Base-by-base conservation (phyloP, 352 stramenopile genomes). In the Pythium scleroteichum region DNA sequence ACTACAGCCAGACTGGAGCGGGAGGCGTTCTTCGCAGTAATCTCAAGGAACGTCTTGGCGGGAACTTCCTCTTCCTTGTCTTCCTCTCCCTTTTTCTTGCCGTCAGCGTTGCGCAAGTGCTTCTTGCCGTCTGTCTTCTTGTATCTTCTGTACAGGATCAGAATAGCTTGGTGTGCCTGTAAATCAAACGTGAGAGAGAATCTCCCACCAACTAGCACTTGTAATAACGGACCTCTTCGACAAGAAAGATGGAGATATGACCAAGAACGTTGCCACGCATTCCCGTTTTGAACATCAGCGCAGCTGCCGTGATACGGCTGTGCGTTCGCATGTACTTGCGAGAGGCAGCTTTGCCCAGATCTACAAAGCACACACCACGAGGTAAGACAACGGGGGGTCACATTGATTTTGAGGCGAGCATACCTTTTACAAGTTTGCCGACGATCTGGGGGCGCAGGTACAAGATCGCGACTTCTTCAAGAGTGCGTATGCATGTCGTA, bases 361-460 rank as follows among this genome's bases (percentile, higher is more conserved):
- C 82, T 92, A 47, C 17, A 6, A 46, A 22, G 19, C 41, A 7
- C 24, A 4, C 32, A 54, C 3, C 9, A 45, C 20, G 1, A 33
- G 20, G 14, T 6, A n/a, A 19, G 27, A 46, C 4, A 61, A 52
- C 12, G 13, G 27, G 10, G 2, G 17, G 53, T 49, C n/a, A 12
- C 27, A 14, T 19, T 45, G 10, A 2, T 10, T 22, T 17, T 45
- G 2, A 17, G 16, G 19, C 8, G 20, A 38, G 33, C 60, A 32
- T 47, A 89, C 84, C 85, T 77, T 94, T 94, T 52, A 94, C 82
- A 32, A 94, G 71, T 63, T 92, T 94, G 67, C 79, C 73, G 26
- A 90, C 79, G 59, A 82, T 61, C 48, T 74, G 80, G 26, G 80
- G 78, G 26, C 75, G 72, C 50, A 73, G 79, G 48, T 78, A 73